These are phyloP conservation scores for Coniochaeta pulveracea DNA, from an alignment of 2,329 filamentous ascomycete species.

Conservation along the genomic window DNA sequence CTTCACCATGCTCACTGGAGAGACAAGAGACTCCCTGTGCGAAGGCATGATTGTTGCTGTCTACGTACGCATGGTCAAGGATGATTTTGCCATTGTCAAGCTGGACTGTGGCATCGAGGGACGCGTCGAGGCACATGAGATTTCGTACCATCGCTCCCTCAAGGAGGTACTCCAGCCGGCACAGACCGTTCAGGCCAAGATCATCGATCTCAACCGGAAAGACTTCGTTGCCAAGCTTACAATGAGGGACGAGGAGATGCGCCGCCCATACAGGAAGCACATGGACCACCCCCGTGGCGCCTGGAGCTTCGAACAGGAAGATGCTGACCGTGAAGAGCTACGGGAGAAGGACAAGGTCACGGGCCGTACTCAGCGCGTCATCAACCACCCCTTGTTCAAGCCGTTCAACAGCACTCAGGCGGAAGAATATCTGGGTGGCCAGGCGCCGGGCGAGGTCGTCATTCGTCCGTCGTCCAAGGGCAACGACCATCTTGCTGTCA, in stretches of 20 bases:
- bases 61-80: constrained; percentile 76
- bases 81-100: constrained; percentile 86
- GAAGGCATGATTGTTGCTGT: constrained; percentile 91
- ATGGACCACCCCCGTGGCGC: constrained; percentile 65
- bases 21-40: constrained; percentile 71
- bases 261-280: constrained; percentile 57
- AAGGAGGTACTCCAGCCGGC: constrained; percentile 65
- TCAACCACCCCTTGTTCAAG: constrained; percentile 94
- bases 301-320: constrained; percentile 80
- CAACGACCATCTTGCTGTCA: constrained; percentile 87
- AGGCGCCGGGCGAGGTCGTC: constrained; percentile 79
- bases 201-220: constrained; percentile 79
- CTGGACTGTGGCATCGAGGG: constrained; percentile 93
- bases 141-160: constrained; percentile 60
- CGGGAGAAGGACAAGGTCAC: constrained; percentile 78
- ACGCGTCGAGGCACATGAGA: constrained; percentile 70
- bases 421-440: constrained; percentile 82
- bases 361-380: constrained; percentile 81
- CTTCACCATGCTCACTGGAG: constrained; percentile 94
- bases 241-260: constrained; percentile 70
- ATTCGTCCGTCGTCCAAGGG: constrained; percentile 94
- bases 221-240: constrained; percentile 76
- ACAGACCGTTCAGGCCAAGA: constrained; percentile 80
- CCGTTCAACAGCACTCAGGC: constrained; percentile 88
- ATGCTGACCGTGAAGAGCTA: constrained; percentile 69